Evolutionary conservation across 495 filamentous ascomycete genomes (phyloP).

Genomic region (Hyaloscypha bicolor): DNA sequence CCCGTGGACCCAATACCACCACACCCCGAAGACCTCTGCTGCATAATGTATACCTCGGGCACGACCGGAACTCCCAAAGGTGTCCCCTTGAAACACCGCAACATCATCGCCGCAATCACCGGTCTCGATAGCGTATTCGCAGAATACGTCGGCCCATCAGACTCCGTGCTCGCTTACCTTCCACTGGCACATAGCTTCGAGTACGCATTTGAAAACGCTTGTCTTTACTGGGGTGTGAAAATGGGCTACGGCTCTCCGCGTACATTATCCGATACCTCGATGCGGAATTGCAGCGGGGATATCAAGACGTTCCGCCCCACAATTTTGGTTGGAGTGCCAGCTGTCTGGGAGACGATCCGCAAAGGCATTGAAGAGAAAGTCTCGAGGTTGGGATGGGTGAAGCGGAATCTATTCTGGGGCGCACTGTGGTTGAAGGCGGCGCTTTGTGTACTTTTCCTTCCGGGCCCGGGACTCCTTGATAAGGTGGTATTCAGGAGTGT

Average conservation of each 20-base stretch:
- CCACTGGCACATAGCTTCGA: conserved; percentile 94
- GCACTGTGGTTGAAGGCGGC: conserved; percentile 65
- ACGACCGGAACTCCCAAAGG: conserved; percentile 95
- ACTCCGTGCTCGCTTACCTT: conserved; percentile 87
- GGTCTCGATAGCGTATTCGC: conserved; percentile 84
- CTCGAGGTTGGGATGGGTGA: conserved; percentile 65
- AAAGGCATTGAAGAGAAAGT: conserved; percentile 91
- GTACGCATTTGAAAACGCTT: conserved; percentile 93
- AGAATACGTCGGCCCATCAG: conserved; percentile 78
- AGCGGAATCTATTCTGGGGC: conserved; percentile 86
- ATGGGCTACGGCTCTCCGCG: conserved; percentile 68
- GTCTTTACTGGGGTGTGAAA: conserved; percentile 87
- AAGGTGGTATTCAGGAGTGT: conserved; percentile 81
- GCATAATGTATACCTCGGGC: conserved; percentile 98
- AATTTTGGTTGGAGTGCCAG: conserved; percentile 89
- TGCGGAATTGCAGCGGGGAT: conserved; percentile 91
- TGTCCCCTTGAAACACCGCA: conserved; percentile 83
- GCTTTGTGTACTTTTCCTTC: conserved; percentile 70
- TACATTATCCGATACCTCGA: conserved; percentile 84
- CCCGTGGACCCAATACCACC: conserved; percentile 78
- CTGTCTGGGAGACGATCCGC: conserved; percentile 96
- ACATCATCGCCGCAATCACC: conserved; percentile 88
- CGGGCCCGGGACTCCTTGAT: conserved; percentile 71
- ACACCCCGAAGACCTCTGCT: conserved; percentile 82
- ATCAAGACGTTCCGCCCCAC: conserved; percentile 90